Percentiles rank a stretch among this genome's conserved stretches.
Evolutionary conservation across 306 rosid genomes (phyloP).

Genomic region (Bauhinia variegata): DNA sequence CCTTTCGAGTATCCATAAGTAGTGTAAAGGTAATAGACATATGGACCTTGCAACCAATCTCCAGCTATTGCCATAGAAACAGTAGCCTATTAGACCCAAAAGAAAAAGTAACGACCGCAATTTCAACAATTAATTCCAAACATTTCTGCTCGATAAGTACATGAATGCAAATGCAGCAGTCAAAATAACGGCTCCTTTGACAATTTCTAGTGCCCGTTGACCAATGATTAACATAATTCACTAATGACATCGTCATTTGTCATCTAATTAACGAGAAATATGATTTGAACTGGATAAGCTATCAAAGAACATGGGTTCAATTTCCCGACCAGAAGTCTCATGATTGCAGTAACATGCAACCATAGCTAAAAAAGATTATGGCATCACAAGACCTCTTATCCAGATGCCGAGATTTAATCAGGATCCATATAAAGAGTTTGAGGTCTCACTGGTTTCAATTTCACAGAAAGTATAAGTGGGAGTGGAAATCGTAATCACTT

Average conservation of each 20-base stretch:
- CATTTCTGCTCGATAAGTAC: constrained; percentile 8
- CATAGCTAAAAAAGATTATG: constrained; percentile 1
- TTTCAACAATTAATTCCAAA: too few species aligned
- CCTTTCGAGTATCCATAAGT: constrained; percentile 86
- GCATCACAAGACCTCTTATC: not conserved
- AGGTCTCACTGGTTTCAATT: too few species aligned
- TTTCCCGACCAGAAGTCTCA: constrained; percentile 11
- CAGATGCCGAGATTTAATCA: not conserved
- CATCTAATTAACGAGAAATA: not conserved
- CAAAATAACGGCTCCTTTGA: constrained; percentile 1
- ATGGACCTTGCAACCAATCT: constrained; percentile 99
- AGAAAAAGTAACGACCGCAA: constrained; percentile 29
- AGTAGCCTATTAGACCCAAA: constrained; percentile 38
- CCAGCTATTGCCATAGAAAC: constrained; percentile 74
- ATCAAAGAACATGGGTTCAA: not conserved
- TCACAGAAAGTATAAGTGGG: not conserved
- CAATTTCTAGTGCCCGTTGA: not conserved
- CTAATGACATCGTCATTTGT: constrained; percentile 7
- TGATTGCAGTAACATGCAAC: constrained; percentile 8
- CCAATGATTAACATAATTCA: not conserved
- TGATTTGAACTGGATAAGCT: constrained; percentile 14
- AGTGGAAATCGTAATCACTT: constrained; percentile 10
- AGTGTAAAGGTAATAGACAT: constrained; percentile 93
- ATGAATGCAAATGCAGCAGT: not conserved
- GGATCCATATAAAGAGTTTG: constrained; percentile 24